These are phyloP conservation scores for Calonectria leucothoes DNA, from an alignment of 2,329 filamentous ascomycete genomes.

Conservation along the genomic window DNA sequence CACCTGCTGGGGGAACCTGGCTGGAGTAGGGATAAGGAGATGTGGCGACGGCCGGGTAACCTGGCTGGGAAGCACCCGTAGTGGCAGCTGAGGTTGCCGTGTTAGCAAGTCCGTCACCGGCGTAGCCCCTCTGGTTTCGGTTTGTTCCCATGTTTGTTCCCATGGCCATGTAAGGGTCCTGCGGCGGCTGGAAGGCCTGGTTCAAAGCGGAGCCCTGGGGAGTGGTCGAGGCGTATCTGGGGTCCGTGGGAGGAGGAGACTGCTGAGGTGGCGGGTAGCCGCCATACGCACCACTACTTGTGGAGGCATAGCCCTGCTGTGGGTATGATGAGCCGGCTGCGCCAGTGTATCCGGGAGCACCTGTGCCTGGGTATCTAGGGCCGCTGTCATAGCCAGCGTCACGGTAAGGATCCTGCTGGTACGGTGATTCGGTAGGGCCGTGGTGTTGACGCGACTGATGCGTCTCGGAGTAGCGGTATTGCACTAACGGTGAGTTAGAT, in stretches of 20 bases:
- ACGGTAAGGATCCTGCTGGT: conserved; percentile 51
- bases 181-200: conserved; percentile 43
- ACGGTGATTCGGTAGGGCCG: conserved; percentile 56
- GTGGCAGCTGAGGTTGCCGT: conserved; percentile 45
- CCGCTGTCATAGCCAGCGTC: conserved; percentile 54
- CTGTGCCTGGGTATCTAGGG: conserved; percentile 63
- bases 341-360: conserved; percentile 61
- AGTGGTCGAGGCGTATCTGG: conserved; percentile 46
- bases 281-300: conserved; percentile 47
- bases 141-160: conserved; percentile 54
- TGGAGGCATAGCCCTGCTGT: conserved; percentile 43
- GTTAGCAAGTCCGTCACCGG: conserved; percentile 48
- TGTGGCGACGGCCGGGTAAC: conserved; percentile 45
- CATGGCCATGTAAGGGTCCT: conserved; percentile 50
- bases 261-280: conserved; percentile 48
- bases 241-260: conserved; percentile 46
- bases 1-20: conserved; percentile 49
- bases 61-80: conserved; percentile 44
- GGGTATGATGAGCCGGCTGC: conserved; percentile 52
- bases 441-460: conserved; percentile 60
- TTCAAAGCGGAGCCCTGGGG: conserved; percentile 47
- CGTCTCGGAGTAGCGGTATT: conserved; percentile 68
- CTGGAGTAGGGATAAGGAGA: conserved; percentile 48
- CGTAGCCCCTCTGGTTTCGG: conserved; percentile 44
- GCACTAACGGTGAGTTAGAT: conserved; percentile 71